Percentiles rank a stretch among this genome's conserved stretches.
Evolutionary conservation across 495 filamentous ascomycete species (phyloP).

Genomic region (Tuber magnatum): DNA sequence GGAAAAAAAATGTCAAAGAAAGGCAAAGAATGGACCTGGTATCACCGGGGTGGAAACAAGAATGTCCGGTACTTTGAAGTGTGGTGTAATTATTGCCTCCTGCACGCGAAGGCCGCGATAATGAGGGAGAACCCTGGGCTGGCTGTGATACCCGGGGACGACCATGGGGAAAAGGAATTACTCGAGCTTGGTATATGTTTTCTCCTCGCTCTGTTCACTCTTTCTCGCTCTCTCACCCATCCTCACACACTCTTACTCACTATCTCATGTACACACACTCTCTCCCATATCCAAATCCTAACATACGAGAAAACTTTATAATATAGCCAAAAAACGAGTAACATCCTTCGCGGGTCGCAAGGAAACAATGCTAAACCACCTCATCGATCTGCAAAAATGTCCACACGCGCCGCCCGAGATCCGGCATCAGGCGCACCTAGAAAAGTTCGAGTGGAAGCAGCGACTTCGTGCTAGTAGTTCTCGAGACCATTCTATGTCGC

Average conservation of each 20-base stretch:
- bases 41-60: background rate
- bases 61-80: background rate
- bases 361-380: background rate
- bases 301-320: background rate
- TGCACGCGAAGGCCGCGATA: background rate
- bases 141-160: background rate
- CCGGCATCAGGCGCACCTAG: background rate
- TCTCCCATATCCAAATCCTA: background rate
- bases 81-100: slow-evolving; percentile 3
- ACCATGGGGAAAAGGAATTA: background rate
- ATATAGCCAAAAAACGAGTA: background rate
- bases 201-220: background rate
- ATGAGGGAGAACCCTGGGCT: slow-evolving; percentile 1
- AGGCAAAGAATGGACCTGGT: slow-evolving; percentile 1
- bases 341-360: background rate
- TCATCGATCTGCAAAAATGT: slow-evolving; percentile 1
- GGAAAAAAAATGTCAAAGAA: background rate
- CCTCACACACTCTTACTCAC: background rate
- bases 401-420: background rate
- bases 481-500: background rate
- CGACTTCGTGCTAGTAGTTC: background rate
- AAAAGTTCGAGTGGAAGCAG: slow-evolving; percentile 1
- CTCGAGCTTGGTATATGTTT: background rate
- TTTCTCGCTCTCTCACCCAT: background rate
- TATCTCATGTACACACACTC: background rate